These are phyloP conservation scores for Cercospora beticola DNA, from an alignment of 2,329 filamentous ascomycete species.

Conservation along the genomic window DNA sequence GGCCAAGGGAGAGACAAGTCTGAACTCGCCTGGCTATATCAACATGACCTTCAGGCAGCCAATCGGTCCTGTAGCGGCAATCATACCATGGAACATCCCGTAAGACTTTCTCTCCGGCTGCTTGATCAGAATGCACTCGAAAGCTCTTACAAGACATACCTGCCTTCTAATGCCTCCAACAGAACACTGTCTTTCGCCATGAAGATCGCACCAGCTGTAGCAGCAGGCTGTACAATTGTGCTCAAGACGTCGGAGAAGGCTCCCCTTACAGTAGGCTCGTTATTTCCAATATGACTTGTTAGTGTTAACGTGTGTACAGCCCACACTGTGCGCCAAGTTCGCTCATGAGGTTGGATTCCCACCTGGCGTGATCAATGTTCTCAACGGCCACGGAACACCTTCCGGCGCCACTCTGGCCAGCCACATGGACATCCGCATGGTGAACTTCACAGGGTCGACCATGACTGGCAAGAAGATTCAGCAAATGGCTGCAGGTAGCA, in stretches of 20 bases:
- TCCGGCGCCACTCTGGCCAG: conserved; percentile 66
- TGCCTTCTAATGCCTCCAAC: background rate
- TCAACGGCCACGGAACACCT: conserved; percentile 58
- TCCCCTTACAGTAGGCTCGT: conserved; percentile 10
- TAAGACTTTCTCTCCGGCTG: background rate
- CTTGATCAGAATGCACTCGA: too few relatives aligned
- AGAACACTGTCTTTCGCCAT: conserved; percentile 67
- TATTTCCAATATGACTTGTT: background rate
- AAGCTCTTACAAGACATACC: too few relatives aligned
- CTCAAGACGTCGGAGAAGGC: conserved; percentile 43
- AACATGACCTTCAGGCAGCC: conserved; percentile 41
- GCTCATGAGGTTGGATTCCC: conserved; percentile 68
- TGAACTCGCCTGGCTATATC: conserved; percentile 52
- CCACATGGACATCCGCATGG: conserved; percentile 68
- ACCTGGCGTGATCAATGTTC: conserved; percentile 71
- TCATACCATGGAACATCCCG: conserved; percentile 83
- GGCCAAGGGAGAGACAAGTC: conserved; percentile 46
- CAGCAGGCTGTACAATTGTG: conserved; percentile 55
- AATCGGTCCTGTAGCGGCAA: conserved; percentile 47
- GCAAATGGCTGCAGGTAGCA: conserved; percentile 32
- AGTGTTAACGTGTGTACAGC: background rate
- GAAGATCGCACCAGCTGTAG: conserved; percentile 69
- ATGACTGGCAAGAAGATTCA: conserved; percentile 54
- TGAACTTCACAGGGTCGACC: conserved; percentile 76
- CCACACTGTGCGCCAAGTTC: conserved; percentile 27